Evolutionary conservation across 2,329 filamentous ascomycete species (phyloP).

Genomic region (Sporothrix variecibatus): DNA sequence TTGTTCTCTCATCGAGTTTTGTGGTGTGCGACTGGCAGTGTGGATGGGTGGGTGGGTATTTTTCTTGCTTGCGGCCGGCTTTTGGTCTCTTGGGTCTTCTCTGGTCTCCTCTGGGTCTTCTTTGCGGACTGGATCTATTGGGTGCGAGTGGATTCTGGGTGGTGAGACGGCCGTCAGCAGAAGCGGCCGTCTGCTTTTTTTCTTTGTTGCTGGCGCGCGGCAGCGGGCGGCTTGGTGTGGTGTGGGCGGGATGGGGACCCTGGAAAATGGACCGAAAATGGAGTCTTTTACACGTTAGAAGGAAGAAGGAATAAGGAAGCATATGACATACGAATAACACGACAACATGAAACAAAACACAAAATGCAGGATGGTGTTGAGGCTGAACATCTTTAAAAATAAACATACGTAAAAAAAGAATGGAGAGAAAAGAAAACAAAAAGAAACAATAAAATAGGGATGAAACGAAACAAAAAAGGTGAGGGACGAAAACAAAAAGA

Average conservation of each 20-base stretch:
- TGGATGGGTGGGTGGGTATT: not conserved
- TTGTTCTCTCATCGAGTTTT: not conserved
- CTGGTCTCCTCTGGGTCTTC: not conserved
- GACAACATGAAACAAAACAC: not conserved
- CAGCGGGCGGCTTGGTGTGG: conserved; percentile 14
- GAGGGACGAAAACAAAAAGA: not conserved
- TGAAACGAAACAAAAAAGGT: not conserved
- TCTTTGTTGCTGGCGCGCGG: conserved; percentile 23
- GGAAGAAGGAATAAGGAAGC: not conserved
- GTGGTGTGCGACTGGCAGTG: not conserved
- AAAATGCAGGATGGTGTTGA: not conserved
- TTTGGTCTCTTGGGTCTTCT: not conserved
- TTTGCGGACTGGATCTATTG: no score
- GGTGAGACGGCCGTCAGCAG: conserved; percentile 9
- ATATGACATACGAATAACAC: no score
- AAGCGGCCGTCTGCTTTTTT: not conserved
- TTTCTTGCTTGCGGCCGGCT: not conserved
- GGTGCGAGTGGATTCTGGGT: not conserved
- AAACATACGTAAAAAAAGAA: not conserved
- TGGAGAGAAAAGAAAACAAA: not conserved
- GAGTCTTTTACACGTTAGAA: not conserved
- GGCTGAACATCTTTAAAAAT: not conserved
- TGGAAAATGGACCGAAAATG: not conserved
- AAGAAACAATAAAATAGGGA: not conserved
- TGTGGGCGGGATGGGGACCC: conserved; percentile 6